Evolutionary conservation across 2,329 filamentous ascomycete genomes (phyloP).

Genomic region (Cercospora zeae-maydis): DNA sequence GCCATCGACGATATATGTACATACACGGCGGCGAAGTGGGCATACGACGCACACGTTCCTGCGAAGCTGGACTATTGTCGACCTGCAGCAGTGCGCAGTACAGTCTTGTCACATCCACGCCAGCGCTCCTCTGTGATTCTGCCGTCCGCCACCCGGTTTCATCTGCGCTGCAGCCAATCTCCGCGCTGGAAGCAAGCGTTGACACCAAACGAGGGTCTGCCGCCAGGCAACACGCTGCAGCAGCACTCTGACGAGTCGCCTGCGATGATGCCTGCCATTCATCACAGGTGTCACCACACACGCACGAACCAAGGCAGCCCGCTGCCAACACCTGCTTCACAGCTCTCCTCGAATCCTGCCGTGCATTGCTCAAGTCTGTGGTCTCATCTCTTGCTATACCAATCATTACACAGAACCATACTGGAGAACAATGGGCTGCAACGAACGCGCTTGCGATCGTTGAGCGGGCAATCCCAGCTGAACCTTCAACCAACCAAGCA

Average conservation of each 20-base stretch:
- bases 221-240: background rate
- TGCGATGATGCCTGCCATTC: slow-evolving; percentile 1
- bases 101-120: background rate
- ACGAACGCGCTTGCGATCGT: slow-evolving; percentile 12
- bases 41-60: background rate
- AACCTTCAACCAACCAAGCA: slow-evolving; percentile 64
- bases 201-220: background rate
- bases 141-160: background rate
- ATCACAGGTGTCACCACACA: background rate
- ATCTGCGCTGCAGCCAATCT: slow-evolving; percentile 7
- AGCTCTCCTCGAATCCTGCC: background rate
- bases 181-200: background rate
- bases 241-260: slow-evolving; percentile 5
- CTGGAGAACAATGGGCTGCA: slow-evolving; percentile 7
- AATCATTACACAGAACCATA: slow-evolving; percentile 1
- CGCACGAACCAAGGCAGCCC: background rate
- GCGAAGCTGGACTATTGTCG: slow-evolving; percentile 1
- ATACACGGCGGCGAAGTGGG: background rate
- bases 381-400: background rate
- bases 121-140: background rate
- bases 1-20: background rate
- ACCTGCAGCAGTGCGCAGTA: slow-evolving; percentile 1
- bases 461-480: slow-evolving; percentile 29
- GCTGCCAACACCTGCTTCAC: background rate
- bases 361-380: background rate